Evolutionary conservation across 2,329 filamentous ascomycete genomes (phyloP), one percentile per base, ranked within the genome.

Genomic region (Blumeriella jaapii): DNA sequence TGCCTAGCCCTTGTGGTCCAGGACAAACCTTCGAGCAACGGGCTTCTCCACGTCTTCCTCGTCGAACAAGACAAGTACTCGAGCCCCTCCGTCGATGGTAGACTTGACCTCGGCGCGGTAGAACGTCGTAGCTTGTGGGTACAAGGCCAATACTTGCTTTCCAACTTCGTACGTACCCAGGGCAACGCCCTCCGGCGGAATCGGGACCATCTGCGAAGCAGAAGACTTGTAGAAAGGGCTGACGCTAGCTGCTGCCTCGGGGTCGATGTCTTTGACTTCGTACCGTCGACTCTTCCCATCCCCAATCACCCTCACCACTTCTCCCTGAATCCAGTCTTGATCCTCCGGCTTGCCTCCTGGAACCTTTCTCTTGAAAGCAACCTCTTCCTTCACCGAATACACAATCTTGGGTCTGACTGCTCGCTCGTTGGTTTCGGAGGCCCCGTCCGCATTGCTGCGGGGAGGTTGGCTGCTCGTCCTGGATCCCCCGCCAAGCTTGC

Each of bases 81-180:
- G 69, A 52, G 55, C 24, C 38, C 62, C 62, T 37, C 78, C 64
- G 6, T 53, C 48, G 10, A 51, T 34, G 64, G 72, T 77, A 22
- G 77, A 77, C 59, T 83, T 80, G 6, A 89, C 82, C 48, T 86
- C 81, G 1, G 83, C 83, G 54, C 82, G 78, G 56, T 91, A 91
- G 50, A 91, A 89, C 0, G 82, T 87, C 1, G 83, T 87, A 1
- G 83, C 89, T 49, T 85, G 78, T 0, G 83, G 83, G 52, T 91
- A 91, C 39, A 85, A 63, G 0, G 83, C 83, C 38, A 89, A 63
- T 6, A 89, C 82, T 29, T 75, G 71, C 54, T 79, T 82, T 28
- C 81, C 79, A 24, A 71, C 60, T 6, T 65, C 51, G 46, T 71
- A 74, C 22, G 80, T 72, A 39, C 80, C 69, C 25, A 80, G 66